phyloP scores from a whole-genome alignment of 305 asterid genomes.

The Fraxinus latifolia region DNA sequence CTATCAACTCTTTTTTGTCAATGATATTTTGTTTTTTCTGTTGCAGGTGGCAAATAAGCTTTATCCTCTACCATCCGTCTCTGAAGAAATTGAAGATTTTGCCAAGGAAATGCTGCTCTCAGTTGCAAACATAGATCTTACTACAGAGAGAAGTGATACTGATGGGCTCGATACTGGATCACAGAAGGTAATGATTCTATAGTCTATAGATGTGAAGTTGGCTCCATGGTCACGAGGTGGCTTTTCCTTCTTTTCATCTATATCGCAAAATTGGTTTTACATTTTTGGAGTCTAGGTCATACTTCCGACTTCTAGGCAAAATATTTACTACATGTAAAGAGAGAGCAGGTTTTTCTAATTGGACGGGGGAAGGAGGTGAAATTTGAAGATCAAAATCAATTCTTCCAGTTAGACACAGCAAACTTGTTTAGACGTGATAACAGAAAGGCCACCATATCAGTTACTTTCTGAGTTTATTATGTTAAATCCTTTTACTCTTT shows the following conservation, averaged over 20 bases:
- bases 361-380: not conserved
- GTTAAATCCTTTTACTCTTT: not conserved
- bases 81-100: slow-evolving; percentile 78
- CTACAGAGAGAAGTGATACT: slow-evolving; percentile 37
- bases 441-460: not conserved
- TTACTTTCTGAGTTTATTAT: not conserved
- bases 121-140: slow-evolving; percentile 47
- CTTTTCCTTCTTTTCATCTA: not conserved
- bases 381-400: not conserved
- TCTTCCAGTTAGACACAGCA: not conserved
- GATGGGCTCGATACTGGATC: slow-evolving; percentile 48
- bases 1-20: slow-evolving; percentile 12
- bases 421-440: not conserved
- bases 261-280: not conserved
- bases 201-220: not conserved
- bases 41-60: slow-evolving; percentile 95
- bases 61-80: slow-evolving; percentile 74
- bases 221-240: not conserved
- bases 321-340: not conserved
- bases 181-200: slow-evolving; percentile 46
- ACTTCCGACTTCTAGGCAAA: not conserved
- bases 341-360: not conserved
- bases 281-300: not conserved
- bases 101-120: slow-evolving; percentile 82
- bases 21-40: slow-evolving; percentile 22